Conservation (phyloP, 202 grass and related monocot genomes). For the Digitaria exilis region DNA sequence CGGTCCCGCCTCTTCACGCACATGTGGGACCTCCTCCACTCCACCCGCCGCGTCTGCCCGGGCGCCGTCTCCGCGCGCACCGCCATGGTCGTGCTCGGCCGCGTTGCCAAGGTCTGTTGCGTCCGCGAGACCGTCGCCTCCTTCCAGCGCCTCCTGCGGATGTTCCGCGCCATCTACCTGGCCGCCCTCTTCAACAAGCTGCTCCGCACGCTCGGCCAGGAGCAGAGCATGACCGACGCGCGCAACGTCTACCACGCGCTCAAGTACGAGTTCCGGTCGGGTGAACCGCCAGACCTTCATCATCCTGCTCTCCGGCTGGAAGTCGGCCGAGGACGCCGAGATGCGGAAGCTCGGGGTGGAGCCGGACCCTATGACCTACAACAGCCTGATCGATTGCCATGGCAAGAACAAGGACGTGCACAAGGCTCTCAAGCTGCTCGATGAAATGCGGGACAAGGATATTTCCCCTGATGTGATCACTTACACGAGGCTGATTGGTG, state of each 20-base stretch:
- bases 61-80: constrained; percentile 63
- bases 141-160: constrained; percentile 57
- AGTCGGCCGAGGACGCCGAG: constrained; percentile 73
- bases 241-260: constrained; percentile 80
- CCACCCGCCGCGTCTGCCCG: constrained; percentile 46
- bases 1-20: constrained; percentile 60
- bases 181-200: constrained; percentile 70
- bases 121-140: constrained; percentile 67
- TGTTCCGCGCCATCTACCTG: constrained; percentile 28
- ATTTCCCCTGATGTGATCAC: constrained; percentile 76
- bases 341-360: constrained; percentile 67
- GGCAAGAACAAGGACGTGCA: constrained; percentile 68
- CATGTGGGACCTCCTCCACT: constrained; percentile 55
- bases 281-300: constrained; percentile 81
- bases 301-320: constrained; percentile 89
- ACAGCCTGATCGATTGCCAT: constrained; percentile 84
- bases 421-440: constrained; percentile 71
- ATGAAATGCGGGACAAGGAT: constrained; percentile 71
- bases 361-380: constrained; percentile 83
- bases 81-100: constrained; percentile 71
- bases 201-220: constrained; percentile 84
- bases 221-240: constrained; percentile 88
- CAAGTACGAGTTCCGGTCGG: constrained; percentile 83
- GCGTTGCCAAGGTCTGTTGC: constrained; percentile 92
- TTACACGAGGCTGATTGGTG: constrained; percentile 78